These are phyloP conservation scores for Penicillium sp. DNA, from an alignment of 2,329 filamentous ascomycete species.

Conservation along the genomic window DNA sequence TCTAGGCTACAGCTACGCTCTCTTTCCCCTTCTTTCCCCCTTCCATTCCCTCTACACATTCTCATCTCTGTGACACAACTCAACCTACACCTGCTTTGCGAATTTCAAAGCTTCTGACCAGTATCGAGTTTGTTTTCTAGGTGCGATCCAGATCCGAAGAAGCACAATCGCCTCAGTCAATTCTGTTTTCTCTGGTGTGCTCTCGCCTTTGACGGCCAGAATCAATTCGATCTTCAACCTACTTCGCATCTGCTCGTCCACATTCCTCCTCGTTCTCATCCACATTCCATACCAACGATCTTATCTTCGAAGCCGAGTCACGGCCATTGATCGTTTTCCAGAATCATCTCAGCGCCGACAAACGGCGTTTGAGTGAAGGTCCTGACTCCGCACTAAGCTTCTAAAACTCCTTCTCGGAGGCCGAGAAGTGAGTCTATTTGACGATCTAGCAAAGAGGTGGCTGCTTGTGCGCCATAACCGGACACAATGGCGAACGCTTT, in stretches of 20 bases:
- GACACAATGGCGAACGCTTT: constrained; percentile 38
- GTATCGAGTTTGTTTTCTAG: constrained; percentile 26
- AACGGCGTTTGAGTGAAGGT: constrained; percentile 1
- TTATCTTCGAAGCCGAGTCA: constrained; percentile 13
- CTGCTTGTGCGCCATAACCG: constrained; percentile 13
- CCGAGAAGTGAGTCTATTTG: constrained; percentile 44
- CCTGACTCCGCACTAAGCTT: constrained; percentile 13
- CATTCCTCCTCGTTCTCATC: constrained; percentile 26
- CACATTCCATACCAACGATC: constrained; percentile 36
- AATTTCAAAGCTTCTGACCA: constrained; percentile 33
- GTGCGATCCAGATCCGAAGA: constrained; percentile 27
- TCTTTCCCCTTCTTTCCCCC: constrained; percentile 30
- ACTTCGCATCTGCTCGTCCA: constrained; percentile 15
- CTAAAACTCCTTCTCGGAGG: constrained; percentile 44
- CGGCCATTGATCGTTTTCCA: constrained; percentile 1
- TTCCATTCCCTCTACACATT: constrained; percentile 37
- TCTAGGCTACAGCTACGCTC: constrained; percentile 42
- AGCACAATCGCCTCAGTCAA: constrained; percentile 10
- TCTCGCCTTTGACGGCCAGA: constrained; percentile 9
- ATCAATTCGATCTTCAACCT: constrained; percentile 12
- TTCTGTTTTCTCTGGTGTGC: constrained; percentile 12
- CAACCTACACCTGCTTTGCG: constrained; percentile 15
- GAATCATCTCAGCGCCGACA: constrained; percentile 5
- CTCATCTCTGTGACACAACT: constrained; percentile 27
- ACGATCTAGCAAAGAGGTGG: constrained; percentile 19